Evolutionary conservation across 2,329 filamentous ascomycete genomes (phyloP).

Genomic region (Colletotrichum ledebouriae): DNA sequence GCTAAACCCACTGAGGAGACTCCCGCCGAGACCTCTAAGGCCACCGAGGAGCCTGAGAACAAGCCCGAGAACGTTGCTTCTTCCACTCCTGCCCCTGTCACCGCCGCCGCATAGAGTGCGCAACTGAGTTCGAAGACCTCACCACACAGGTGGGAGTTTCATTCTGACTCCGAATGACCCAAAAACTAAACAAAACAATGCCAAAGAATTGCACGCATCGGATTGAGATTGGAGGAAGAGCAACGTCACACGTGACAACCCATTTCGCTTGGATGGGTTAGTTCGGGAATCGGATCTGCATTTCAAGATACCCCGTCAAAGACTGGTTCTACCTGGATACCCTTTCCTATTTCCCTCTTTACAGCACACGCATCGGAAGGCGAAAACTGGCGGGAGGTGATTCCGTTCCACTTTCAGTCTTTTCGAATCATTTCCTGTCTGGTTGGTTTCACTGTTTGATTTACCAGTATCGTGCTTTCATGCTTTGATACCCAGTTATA

Average conservation of each 20-base stretch:
- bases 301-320: conserved; percentile 70
- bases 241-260: conserved; percentile 40
- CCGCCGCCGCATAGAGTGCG: conserved; percentile 63
- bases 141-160: conserved; percentile 25
- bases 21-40: conserved; percentile 48
- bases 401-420: conserved; percentile 37
- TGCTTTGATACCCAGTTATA: conserved; percentile 56
- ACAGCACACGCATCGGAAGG: conserved; percentile 44
- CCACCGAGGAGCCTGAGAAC: conserved; percentile 54
- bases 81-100: conserved; percentile 60
- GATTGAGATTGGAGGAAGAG: conserved; percentile 41
- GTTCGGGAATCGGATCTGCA: conserved; percentile 67
- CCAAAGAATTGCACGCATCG: conserved; percentile 33
- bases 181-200: conserved; percentile 5
- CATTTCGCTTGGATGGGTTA: conserved; percentile 46
- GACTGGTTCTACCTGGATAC: conserved; percentile 58
- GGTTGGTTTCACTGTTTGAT: conserved; percentile 43
- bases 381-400: conserved; percentile 38
- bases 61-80: conserved; percentile 58
- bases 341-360: conserved; percentile 46
- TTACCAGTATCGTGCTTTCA: conserved; percentile 48
- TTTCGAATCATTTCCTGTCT: conserved; percentile 44
- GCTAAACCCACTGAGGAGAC: conserved; percentile 46
- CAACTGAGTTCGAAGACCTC: conserved; percentile 15
- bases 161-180: conserved; percentile 30